Percentiles rank a stretch among this genome's conserved stretches.
Conservation (phyloP, 2,329 filamentous ascomycete genomes). For the Aspergillus melleus region DNA sequence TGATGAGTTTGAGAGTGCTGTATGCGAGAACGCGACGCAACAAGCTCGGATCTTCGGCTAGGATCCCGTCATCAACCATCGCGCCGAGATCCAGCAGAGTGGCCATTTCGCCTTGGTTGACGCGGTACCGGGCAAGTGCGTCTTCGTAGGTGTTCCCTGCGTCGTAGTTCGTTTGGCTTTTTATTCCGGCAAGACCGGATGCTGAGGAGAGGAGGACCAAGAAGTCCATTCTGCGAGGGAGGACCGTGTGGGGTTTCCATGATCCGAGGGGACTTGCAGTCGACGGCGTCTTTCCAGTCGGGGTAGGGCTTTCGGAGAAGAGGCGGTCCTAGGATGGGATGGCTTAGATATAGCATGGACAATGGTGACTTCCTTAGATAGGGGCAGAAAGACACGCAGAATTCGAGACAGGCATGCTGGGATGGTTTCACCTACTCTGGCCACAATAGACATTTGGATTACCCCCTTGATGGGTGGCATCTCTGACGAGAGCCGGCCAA, state of each 20-base stretch:
- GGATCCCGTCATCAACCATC: background rate
- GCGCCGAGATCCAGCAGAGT: background rate
- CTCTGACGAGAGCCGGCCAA: background rate
- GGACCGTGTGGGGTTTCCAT: conserved; percentile 32
- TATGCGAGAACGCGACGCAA: background rate
- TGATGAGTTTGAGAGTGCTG: background rate
- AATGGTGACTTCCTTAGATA: no score
- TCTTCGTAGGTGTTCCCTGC: conserved; percentile 38
- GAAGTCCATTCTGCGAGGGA: conserved; percentile 36
- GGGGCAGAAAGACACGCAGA: no score
- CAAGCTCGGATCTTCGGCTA: background rate
- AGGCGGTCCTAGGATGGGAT: conserved; percentile 21
- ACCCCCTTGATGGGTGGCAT: conserved; percentile 31
- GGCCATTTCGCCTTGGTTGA: conserved; percentile 13
- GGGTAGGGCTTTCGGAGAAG: conserved; percentile 40
- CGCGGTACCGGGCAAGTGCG: conserved; percentile 31
- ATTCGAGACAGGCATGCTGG: background rate
- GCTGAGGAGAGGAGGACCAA: conserved; percentile 39
- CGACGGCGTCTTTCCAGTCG: conserved; percentile 34
- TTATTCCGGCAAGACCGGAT: conserved; percentile 42
- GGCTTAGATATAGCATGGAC: no score
- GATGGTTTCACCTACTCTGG: background rate
- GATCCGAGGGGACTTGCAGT: conserved; percentile 40
- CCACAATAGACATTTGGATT: conserved; percentile 33
- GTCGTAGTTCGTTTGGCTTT: conserved; percentile 44